Percentiles rank a stretch among this genome's conserved stretches.
These are phyloP conservation scores for Oryza brachyantha DNA, from an alignment of 176 grass and related monocot genomes.

Conservation along the genomic window DNA sequence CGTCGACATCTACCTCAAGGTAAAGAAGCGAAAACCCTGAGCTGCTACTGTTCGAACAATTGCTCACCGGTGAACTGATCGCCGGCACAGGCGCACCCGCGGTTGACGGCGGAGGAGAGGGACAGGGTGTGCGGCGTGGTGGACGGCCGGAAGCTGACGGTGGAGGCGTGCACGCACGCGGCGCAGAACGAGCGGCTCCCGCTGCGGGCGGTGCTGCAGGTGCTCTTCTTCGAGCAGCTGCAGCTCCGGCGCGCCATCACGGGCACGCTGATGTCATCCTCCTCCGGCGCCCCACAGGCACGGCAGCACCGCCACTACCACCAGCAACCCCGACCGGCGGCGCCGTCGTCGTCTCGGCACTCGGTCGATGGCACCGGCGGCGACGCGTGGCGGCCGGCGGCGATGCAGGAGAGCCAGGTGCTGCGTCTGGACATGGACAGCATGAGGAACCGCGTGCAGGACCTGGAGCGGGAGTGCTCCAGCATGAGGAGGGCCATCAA, in stretches of 20 bases:
- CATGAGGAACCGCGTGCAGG: constrained; percentile 71
- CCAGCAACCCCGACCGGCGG: background rate
- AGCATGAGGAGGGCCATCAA: constrained; percentile 77
- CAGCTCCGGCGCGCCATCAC: constrained; percentile 82
- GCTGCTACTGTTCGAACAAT: background rate
- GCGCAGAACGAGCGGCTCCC: constrained; percentile 94
- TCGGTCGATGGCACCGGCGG: background rate
- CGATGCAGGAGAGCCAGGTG: constrained; percentile 59
- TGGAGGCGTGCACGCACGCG: constrained; percentile 96
- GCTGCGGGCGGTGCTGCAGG: constrained; percentile 89
- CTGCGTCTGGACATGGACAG: constrained; percentile 86
- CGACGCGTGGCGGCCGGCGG: constrained; percentile 28
- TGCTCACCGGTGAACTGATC: background rate
- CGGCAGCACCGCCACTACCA: background rate
- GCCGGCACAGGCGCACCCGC: constrained; percentile 50
- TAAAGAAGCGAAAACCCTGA: constrained; percentile 1
- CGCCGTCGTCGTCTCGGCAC: too few species aligned
- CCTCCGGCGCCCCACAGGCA: background rate
- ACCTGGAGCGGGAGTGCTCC: constrained; percentile 76
- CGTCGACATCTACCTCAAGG: constrained; percentile 88
- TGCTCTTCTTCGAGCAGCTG: constrained; percentile 98
- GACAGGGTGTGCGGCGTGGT: constrained; percentile 73
- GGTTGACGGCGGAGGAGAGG: constrained; percentile 66
- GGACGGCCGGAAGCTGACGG: constrained; percentile 83
- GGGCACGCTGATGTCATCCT: constrained; percentile 45